Evolutionary conservation across 768 basidiomycete genomes (phyloP).

Genomic region (Xerocomus brunneocitrinus): DNA sequence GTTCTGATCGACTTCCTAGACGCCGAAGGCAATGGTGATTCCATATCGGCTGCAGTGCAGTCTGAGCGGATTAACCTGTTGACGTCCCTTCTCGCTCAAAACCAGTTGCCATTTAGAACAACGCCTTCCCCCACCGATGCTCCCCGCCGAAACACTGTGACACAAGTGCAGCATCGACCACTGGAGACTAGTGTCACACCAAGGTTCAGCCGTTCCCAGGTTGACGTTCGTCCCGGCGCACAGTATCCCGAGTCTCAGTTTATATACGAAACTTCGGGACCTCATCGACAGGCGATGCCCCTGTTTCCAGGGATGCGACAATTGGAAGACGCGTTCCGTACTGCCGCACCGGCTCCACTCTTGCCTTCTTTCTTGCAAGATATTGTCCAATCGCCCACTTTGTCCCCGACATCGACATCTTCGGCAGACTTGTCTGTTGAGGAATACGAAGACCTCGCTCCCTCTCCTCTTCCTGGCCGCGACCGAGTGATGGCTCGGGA

Average conservation of each 20-base stretch:
- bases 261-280: constrained; percentile 66
- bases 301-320: constrained; percentile 32
- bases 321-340: constrained; percentile 18
- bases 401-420: constrained; percentile 60
- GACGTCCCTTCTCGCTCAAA: constrained; percentile 65
- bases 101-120: constrained; percentile 33
- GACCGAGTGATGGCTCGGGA: constrained; percentile 24
- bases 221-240: constrained; percentile 37
- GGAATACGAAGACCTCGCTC: constrained; percentile 41
- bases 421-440: constrained; percentile 65
- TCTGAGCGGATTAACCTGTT: constrained; percentile 79
- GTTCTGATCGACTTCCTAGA: constrained; percentile 39
- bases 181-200: constrained; percentile 36
- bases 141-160: constrained; percentile 42
- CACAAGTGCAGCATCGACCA: constrained; percentile 40
- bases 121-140: constrained; percentile 14
- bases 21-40: constrained; percentile 85
- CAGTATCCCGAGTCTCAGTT: constrained; percentile 45
- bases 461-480: constrained; percentile 26
- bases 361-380: constrained; percentile 78
- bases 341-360: constrained; percentile 43
- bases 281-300: constrained; percentile 38
- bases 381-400: constrained; percentile 62
- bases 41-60: constrained; percentile 80
- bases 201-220: constrained; percentile 46